These are phyloP conservation scores for Marasmius tenuissimus DNA, from an alignment of 1,284 basidiomycete genomes.

Conservation along the genomic window DNA sequence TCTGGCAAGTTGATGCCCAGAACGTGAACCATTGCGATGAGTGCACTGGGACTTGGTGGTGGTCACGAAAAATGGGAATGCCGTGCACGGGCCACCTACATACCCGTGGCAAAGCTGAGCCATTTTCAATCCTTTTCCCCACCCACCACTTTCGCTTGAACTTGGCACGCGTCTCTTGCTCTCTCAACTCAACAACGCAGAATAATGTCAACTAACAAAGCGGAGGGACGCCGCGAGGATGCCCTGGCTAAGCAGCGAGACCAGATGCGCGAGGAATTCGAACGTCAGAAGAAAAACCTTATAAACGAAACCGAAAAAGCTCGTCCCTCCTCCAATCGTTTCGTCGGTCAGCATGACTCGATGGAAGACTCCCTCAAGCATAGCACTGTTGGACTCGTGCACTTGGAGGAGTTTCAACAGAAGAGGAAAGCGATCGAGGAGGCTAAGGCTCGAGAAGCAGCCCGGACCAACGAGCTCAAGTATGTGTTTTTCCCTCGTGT, in stretches of 20 bases:
- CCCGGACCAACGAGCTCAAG: constrained; percentile 80
- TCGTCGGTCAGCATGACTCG: constrained; percentile 92
- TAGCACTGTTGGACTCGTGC: constrained; percentile 91
- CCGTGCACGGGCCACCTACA: constrained; percentile 1
- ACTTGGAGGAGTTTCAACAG: constrained; percentile 91
- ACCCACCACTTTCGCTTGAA: neutral
- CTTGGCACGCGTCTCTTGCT: neutral
- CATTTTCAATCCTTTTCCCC: neutral
- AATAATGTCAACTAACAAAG: constrained; percentile 66
- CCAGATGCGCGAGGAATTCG: constrained; percentile 84
- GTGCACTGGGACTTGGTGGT: neutral
- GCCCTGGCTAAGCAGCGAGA: constrained; percentile 78
- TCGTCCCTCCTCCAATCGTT: constrained; percentile 81
- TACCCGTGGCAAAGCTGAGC: neutral
- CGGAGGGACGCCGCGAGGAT: constrained; percentile 78
- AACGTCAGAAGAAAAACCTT: constrained; percentile 85
- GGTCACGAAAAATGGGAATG: neutral
- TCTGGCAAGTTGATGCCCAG: constrained; percentile 76
- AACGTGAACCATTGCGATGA: constrained; percentile 65
- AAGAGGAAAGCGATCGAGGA: constrained; percentile 90
- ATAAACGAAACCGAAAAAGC: constrained; percentile 83
- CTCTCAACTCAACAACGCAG: constrained; percentile 6
- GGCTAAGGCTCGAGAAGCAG: constrained; percentile 87
- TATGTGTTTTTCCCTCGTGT: constrained; percentile 48
- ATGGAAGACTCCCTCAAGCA: constrained; percentile 95